phyloP scores from a whole-genome alignment of 2,329 filamentous ascomycete species.

The Macroventuria anomochaeta region DNA sequence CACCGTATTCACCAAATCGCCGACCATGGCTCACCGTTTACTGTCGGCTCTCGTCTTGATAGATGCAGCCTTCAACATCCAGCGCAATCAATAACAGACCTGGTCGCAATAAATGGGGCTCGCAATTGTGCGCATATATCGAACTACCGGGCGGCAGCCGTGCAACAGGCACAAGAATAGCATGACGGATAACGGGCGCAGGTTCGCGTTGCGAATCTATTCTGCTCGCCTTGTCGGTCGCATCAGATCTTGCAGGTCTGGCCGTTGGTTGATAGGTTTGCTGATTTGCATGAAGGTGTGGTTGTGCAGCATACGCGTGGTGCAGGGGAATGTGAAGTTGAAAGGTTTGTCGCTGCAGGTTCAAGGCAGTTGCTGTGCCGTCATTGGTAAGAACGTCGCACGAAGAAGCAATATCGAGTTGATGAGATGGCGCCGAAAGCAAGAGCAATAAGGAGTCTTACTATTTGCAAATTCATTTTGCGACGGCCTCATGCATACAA shows the following conservation, averaged over 20 bases:
- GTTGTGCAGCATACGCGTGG: slow-evolving; percentile 14
- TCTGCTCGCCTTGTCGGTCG: slow-evolving; percentile 3
- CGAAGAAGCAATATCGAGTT: background rate
- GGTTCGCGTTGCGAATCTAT: slow-evolving; percentile 2
- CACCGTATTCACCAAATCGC: background rate
- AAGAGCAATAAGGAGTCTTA: background rate
- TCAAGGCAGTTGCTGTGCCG: background rate
- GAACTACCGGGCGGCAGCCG: slow-evolving; percentile 5
- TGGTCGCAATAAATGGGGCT: background rate
- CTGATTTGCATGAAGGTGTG: background rate
- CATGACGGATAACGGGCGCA: slow-evolving; percentile 15
- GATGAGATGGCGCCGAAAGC: background rate
- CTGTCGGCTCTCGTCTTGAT: background rate
- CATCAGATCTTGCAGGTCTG: background rate
- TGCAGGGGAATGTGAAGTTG: slow-evolving; percentile 2
- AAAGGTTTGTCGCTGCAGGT: background rate
- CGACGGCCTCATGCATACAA: background rate
- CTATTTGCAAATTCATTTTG: slow-evolving; percentile 5
- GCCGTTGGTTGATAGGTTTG: background rate
- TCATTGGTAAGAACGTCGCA: background rate
- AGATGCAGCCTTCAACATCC: background rate
- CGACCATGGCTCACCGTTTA: slow-evolving; percentile 4
- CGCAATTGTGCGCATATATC: slow-evolving; percentile 8
- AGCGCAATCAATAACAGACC: background rate
- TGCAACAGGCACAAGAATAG: slow-evolving; percentile 9